Percentiles rank a stretch among this genome's conserved stretches.
These are phyloP conservation scores for Trichoderma cornu-damae DNA, from an alignment of 2,329 filamentous ascomycete genomes.

Conservation along the genomic window DNA sequence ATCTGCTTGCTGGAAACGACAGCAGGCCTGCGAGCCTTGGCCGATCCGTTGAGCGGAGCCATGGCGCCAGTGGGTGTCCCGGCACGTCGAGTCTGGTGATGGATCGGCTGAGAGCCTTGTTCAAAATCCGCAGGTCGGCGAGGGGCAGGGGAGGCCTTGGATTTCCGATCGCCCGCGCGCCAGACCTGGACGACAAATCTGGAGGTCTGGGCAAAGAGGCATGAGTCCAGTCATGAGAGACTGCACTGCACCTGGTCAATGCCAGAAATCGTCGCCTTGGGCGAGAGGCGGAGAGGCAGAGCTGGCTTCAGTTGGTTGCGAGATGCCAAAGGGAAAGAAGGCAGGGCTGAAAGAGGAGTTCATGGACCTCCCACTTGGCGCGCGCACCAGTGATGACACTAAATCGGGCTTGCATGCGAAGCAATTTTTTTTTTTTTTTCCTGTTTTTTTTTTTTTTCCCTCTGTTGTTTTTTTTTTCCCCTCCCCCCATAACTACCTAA, in stretches of 20 bases:
- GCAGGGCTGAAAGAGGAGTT: constrained; percentile 13
- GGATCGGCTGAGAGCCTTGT: constrained; percentile 16
- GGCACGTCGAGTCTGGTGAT: constrained; percentile 10
- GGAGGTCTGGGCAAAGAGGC: constrained; percentile 32
- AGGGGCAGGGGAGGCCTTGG: constrained; percentile 23
- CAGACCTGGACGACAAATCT: constrained; percentile 28
- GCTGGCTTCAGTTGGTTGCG: background rate
- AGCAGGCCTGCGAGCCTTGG: constrained; percentile 29
- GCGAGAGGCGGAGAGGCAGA: constrained; percentile 11
- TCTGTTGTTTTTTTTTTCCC: too few species aligned
- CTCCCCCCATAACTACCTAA: too few species aligned
- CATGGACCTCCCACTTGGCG: constrained; percentile 1
- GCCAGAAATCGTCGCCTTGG: constrained; percentile 23
- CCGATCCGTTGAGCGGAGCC: constrained; percentile 33
- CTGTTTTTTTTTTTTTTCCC: too few species aligned
- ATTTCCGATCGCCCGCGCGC: constrained; percentile 25
- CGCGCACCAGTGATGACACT: constrained; percentile 17
- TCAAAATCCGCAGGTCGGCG: constrained; percentile 22
- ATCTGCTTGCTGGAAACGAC: constrained; percentile 26
- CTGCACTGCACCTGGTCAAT: constrained; percentile 23
- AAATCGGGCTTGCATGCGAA: constrained; percentile 11
- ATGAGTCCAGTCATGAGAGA: constrained; percentile 29
- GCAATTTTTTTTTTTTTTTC: too few species aligned
- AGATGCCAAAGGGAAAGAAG: constrained; percentile 1
- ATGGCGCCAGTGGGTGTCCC: constrained; percentile 24